Evolutionary conservation across 768 basidiomycete species (phyloP), one percentile per base, ranked within the genome.

Genomic region (Boletus edulis): DNA sequence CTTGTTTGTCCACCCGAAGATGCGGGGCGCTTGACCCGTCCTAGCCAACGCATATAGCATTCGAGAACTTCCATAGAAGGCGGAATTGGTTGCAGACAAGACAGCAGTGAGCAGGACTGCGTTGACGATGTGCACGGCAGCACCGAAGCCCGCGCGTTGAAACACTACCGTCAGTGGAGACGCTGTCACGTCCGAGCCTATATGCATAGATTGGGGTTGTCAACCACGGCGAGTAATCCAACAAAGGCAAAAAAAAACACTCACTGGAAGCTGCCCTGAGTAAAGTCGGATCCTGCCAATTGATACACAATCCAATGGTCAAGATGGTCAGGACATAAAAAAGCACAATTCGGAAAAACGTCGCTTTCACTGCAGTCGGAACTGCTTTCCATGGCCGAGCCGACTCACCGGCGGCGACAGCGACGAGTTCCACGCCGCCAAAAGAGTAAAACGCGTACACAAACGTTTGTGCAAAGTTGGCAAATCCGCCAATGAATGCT

Each of bases 371-470:
- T 1, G 87, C 87, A 0, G 75, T 71, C 4, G 85, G 86, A 29
- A 88, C 80, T 1, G 82, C 70, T 65, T 82, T 82, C 69, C 84
- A 76, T 1, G 87, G 87, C 59, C 77, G 78, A 44, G 76, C 77
- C 7, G 82, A 82, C 71, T 89, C 87, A 34, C 85, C 84, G 11
- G 87, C 86, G n/a, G 87, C 86, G 32, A 89, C 68, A 3, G 85
- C 81, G 40, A 89, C 86, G 11, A 90, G 77, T 60, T 87, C 86
- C 31, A 87, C 82, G 17, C 85, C 84, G 17, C 80, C 83, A 66
- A 80, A 85, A 9, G 85, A 86, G 70, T 83, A 90, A 56, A 87
- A 87, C 13, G 86, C 86, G 34, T 78, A 87, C 37, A 87, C 83
- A 56, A 85, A 86, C 5, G 78, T 80, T 61, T 79, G 79, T 9